Base-by-base conservation (phyloP, 2,329 filamentous ascomycete genomes). In the Fusarium algeriense region DNA sequence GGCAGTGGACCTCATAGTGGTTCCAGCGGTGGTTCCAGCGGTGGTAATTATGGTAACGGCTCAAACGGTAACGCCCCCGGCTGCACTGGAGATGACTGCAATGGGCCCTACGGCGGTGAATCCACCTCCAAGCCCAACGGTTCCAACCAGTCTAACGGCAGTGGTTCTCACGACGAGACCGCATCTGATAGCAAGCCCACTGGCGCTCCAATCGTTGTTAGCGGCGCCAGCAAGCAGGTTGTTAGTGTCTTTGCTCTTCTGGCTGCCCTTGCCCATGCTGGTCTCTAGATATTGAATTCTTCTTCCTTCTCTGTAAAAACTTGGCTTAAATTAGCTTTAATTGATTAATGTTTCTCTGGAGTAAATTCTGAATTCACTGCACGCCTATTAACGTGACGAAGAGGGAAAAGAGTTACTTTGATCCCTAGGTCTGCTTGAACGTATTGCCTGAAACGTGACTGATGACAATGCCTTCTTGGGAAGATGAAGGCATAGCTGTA, bases 141-240 rank as follows among this genome's bases (percentile, higher is more conserved):
- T 8, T 8, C 45, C 9, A 30, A 10, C 11, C 28, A 26, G 15
- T 12, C 35, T 13, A 32, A 13, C 3, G 28, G 32, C 7, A 48
- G 50, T 19, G 30, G n/a, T 26, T 26, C n/a, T 32, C 15, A 54
- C 8, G 52, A 44, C 6, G 11, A 44, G 28, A 14, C 13, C 0
- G 46, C 17, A 7, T 43, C 62, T 10, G 38, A 44, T 4, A 26
- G 66, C 4, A 37, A 45, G 20, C 44, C 46, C 13, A 56, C 20
- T 53, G 30, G 59, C 23, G 6, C 5, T 14, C 73, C 73, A 20
- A 56, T 69, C 43, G 67, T 54, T n/a, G 70, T 71, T 34, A 65
- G 30, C 53, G 35, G 55, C 23, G 73, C 69, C 14, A 45, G 40
- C 49, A 74, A 74, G 57, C 59, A 73, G 49, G 70, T 57, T 35